Evolutionary conservation across 495 filamentous ascomycete genomes (phyloP).

Genomic region (Penicillium pancosmium): DNA sequence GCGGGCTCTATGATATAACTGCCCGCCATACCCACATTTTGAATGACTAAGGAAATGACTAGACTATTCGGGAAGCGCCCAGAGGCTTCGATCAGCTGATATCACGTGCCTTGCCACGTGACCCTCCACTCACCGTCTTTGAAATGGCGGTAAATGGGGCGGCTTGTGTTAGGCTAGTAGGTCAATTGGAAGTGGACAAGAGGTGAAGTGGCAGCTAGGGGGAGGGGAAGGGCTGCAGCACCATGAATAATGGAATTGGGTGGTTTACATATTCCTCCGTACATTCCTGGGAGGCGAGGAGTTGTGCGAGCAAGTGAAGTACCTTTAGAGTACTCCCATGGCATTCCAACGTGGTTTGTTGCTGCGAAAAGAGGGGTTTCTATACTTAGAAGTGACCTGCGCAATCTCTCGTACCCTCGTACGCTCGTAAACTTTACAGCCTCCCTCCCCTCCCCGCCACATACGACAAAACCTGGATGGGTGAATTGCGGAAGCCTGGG

Average conservation of each 20-base stretch:
- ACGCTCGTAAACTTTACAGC: constrained; percentile 2
- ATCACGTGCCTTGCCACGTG: constrained; percentile 3
- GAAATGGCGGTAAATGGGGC: constrained; percentile 26
- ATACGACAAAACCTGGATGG: constrained; percentile 1
- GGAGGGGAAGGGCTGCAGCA: not conserved
- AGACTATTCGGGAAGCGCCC: constrained; percentile 26
- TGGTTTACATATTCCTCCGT: too few species aligned
- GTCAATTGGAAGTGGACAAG: not conserved
- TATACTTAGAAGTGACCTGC: constrained; percentile 35
- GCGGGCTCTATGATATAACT: constrained; percentile 3
- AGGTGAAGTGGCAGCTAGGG: constrained; percentile 1
- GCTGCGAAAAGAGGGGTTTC: constrained; percentile 15
- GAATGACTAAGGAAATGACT: constrained; percentile 8
- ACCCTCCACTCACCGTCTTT: constrained; percentile 20
- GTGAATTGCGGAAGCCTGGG: constrained; percentile 14
- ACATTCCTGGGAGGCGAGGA: constrained; percentile 3
- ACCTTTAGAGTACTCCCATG: constrained; percentile 13
- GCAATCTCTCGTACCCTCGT: not conserved
- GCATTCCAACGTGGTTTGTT: constrained; percentile 1
- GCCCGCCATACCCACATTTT: not conserved
- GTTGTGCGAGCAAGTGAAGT: constrained; percentile 6
- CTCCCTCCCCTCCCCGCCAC: constrained; percentile 10
- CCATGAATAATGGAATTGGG: too few species aligned
- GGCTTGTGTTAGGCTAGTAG: not conserved
- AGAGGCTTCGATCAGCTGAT: constrained; percentile 27